phyloP scores from a whole-genome alignment of 2,329 filamentous ascomycete genomes.

The Alternaria infectoria region DNA sequence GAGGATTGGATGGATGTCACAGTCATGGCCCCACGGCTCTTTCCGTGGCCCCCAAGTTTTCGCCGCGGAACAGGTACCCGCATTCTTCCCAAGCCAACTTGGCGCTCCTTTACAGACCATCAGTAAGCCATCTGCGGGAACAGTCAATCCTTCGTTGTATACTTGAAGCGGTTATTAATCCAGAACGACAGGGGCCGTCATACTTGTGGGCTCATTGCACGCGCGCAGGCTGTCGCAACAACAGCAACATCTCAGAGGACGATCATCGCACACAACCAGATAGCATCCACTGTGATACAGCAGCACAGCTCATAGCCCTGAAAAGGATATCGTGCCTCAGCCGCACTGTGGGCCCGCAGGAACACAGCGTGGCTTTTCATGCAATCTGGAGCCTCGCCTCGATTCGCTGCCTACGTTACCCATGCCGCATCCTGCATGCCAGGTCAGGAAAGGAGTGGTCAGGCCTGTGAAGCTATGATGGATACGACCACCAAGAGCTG shows the following conservation, averaged over 20 bases:
- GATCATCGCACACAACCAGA: neutral
- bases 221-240: neutral
- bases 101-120: neutral
- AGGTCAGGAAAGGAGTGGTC: neutral
- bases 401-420: constrained; percentile 1
- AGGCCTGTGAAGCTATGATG: neutral
- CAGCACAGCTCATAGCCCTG: neutral
- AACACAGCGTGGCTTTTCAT: neutral
- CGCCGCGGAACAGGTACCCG: neutral
- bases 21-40: neutral
- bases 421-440: constrained; percentile 2
- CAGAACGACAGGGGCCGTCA: neutral
- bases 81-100: neutral
- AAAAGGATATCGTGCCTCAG: neutral
- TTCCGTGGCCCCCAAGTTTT: neutral
- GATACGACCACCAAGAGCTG: constrained; percentile 1
- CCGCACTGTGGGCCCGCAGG: neutral
- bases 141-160: neutral
- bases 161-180: neutral
- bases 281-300: neutral
- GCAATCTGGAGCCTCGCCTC: neutral
- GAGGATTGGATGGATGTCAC: neutral
- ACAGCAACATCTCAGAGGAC: neutral
- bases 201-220: neutral
- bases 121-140: neutral